Percentiles rank a stretch among this genome's conserved stretches.
These are phyloP conservation scores for Dictyostelium firmibasis DNA, from an alignment of 78 protist species.

Conservation along the genomic window DNA sequence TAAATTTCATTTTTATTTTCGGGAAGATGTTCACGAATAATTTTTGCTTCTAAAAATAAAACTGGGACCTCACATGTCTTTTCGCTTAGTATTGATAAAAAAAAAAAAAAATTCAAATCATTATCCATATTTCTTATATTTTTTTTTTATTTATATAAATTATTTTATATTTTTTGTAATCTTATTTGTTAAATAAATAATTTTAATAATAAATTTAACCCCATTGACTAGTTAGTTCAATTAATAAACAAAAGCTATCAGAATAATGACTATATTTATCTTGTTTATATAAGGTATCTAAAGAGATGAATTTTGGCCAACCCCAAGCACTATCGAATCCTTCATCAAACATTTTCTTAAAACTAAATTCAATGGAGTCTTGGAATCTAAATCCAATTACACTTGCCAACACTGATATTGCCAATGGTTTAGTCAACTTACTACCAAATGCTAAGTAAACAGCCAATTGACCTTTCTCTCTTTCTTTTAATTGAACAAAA, in stretches of 20 bases:
- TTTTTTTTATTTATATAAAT: not conserved
- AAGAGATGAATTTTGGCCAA: slow-evolving; percentile 63
- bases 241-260: slow-evolving; percentile 54
- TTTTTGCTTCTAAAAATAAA: too few species aligned
- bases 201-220: slow-evolving; percentile 19
- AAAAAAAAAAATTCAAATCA: too few species aligned
- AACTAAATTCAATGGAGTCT: slow-evolving; percentile 49
- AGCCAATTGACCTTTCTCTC: slow-evolving; percentile 78
- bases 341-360: slow-evolving; percentile 75
- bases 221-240: slow-evolving; percentile 78
- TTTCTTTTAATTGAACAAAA: slow-evolving; percentile 70
- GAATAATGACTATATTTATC: slow-evolving; percentile 67
- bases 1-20: too few species aligned
- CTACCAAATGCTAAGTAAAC: slow-evolving; percentile 69
- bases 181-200: too few species aligned
- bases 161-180: not conserved
- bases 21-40: too few species aligned
- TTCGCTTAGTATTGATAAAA: too few species aligned
- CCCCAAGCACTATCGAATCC: slow-evolving; percentile 82
- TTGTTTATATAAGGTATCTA: slow-evolving; percentile 45
- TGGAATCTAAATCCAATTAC: slow-evolving; percentile 75
- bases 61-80: too few species aligned
- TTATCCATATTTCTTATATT: too few species aligned
- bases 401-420: slow-evolving; percentile 48
- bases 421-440: slow-evolving; percentile 56